Evolutionary conservation across 768 basidiomycete species (phyloP).

Genomic region (Dictyophora rubrovolvata): DNA sequence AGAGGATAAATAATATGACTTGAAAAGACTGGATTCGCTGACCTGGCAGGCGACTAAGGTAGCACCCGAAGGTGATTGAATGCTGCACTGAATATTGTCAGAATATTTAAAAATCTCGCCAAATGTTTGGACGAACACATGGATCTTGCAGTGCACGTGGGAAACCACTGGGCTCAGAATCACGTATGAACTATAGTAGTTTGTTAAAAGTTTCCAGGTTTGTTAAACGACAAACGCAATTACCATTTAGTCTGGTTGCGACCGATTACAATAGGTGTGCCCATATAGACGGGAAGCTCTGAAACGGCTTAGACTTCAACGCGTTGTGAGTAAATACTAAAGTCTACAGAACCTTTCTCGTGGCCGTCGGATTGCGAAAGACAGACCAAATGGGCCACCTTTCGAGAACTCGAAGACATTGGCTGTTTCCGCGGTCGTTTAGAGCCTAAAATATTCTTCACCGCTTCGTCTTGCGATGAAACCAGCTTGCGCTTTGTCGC

Average conservation of each 20-base stretch:
- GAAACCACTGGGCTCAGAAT: slow-evolving; percentile 56
- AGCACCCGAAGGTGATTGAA: slow-evolving; percentile 60
- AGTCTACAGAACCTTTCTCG: background rate
- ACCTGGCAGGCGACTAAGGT: slow-evolving; percentile 76
- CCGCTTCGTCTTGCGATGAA: slow-evolving; percentile 1
- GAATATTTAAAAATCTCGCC: background rate
- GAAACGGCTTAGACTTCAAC: background rate
- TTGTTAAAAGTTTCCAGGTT: background rate
- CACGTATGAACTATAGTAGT: slow-evolving; percentile 41
- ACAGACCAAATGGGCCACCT: background rate
- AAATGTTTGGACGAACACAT: slow-evolving; percentile 44
- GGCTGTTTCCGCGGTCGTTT: background rate
- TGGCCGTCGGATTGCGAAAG: background rate
- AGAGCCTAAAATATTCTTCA: background rate
- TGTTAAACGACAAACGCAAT: slow-evolving; percentile 1
- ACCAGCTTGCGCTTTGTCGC: slow-evolving; percentile 1
- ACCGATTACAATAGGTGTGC: slow-evolving; percentile 58
- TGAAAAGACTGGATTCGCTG: slow-evolving; percentile 4
- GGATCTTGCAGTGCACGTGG: slow-evolving; percentile 64
- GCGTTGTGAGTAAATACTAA: background rate
- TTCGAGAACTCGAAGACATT: background rate
- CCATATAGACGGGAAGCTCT: slow-evolving; percentile 54
- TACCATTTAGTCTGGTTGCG: slow-evolving; percentile 64
- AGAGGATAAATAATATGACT: background rate
- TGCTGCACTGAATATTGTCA: slow-evolving; percentile 28